Percentiles rank a stretch among this genome's conserved stretches.
Evolutionary conservation across 2,329 filamentous ascomycete genomes (phyloP).

Genomic region (Xylaria sp.): DNA sequence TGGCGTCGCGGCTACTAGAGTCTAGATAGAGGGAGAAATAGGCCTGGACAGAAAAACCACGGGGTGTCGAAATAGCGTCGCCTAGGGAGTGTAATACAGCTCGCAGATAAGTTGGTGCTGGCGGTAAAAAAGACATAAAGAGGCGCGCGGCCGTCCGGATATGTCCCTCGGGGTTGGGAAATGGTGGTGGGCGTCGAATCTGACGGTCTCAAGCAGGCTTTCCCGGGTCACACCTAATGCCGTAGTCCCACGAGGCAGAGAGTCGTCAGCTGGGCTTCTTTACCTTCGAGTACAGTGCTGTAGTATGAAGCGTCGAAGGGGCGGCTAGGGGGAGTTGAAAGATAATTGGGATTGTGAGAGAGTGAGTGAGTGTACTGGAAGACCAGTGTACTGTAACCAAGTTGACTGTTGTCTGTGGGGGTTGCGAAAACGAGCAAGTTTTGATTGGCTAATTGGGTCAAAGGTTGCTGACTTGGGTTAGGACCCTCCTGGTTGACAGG

Average conservation of each 20-base stretch:
- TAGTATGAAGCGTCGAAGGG: not conserved
- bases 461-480: conserved; percentile 32
- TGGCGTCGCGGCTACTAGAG: not conserved
- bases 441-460: conserved; percentile 43
- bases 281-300: not conserved
- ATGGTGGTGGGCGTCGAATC: not conserved
- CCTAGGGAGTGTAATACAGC: not conserved
- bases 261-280: not conserved
- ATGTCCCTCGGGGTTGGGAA: not conserved
- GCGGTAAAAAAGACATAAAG: not conserved
- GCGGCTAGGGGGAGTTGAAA: conserved; percentile 22
- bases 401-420: conserved; percentile 33
- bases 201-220: not conserved
- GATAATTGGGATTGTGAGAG: conserved; percentile 29
- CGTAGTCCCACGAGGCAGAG: not conserved
- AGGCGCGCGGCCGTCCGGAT: not conserved
- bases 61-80: not conserved
- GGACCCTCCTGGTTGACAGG: conserved; percentile 23
- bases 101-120: not conserved
- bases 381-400: not conserved
- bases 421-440: conserved; percentile 47
- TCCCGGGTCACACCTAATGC: not conserved
- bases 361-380: too few species aligned
- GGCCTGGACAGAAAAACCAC: not conserved
- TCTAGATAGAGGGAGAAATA: not conserved